These are phyloP conservation scores for Coemansia sp. DNA, from an alignment of 192 early-diverging fungal genomes.

Conservation along the genomic window DNA sequence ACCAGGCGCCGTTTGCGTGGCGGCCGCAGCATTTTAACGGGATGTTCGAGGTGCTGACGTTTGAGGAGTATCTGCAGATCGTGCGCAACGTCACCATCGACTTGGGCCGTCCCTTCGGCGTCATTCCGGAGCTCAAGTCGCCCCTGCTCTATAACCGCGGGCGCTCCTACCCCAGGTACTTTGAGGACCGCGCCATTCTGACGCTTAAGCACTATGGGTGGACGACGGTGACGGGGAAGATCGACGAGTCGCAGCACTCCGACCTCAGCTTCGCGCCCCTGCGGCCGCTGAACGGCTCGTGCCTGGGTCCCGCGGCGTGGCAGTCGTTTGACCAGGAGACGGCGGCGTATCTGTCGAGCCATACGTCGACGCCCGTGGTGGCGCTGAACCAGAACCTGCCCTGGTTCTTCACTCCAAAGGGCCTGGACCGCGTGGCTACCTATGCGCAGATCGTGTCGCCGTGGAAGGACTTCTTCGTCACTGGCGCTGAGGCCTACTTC, in stretches of 20 bases:
- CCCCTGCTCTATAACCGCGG: slow-evolving; percentile 41
- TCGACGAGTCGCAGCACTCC: slow-evolving; percentile 15
- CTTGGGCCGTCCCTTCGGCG: slow-evolving; percentile 39
- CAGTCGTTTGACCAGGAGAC: slow-evolving; percentile 54
- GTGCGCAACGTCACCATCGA: slow-evolving; percentile 32
- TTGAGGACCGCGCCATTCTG: slow-evolving; percentile 50
- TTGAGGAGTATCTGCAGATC: slow-evolving; percentile 49
- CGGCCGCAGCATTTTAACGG: slow-evolving; percentile 47
- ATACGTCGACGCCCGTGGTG: slow-evolving; percentile 26
- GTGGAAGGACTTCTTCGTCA: slow-evolving; percentile 52
- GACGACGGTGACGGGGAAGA: slow-evolving; percentile 17
- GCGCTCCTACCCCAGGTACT: slow-evolving; percentile 32
- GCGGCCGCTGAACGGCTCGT: neutral
- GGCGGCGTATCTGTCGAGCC: slow-evolving; percentile 33
- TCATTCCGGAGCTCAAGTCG: slow-evolving; percentile 53
- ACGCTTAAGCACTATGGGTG: slow-evolving; percentile 43
- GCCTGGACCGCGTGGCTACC: slow-evolving; percentile 27
- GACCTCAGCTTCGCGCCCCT: slow-evolving; percentile 18
- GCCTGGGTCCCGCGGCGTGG: slow-evolving; percentile 32
- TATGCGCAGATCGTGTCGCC: slow-evolving; percentile 42
- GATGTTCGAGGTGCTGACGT: slow-evolving; percentile 40
- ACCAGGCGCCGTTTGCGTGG: slow-evolving; percentile 35
- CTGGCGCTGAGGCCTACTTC: slow-evolving; percentile 33
- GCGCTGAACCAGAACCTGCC: slow-evolving; percentile 35
- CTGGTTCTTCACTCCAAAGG: slow-evolving; percentile 38